Base-by-base conservation (phyloP, 495 filamentous ascomycete genomes). In the Hypoxylon cercidicola region DNA sequence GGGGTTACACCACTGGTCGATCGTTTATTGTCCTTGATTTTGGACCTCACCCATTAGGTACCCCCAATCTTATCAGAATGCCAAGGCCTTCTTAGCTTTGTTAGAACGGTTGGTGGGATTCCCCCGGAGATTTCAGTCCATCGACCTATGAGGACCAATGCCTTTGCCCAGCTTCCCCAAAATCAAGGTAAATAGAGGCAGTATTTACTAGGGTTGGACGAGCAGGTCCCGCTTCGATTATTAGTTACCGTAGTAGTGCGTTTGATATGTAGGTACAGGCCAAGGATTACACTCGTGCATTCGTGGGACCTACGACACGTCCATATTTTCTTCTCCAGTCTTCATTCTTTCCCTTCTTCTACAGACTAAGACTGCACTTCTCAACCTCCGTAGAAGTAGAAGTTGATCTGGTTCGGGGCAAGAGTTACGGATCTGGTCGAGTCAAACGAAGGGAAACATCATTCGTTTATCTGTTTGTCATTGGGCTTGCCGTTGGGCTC, bases 201-300 rank as follows among this genome's bases (percentile, higher is more conserved):
- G 18, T 59, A 35, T 48, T 62, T 58, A 60, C 60, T 20, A 63
- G 64, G 64, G 50, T 68, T 40, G 41, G 34, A 16, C 20, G 58
- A 45, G 50, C 13, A 44, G 43, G 59, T 51, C 37, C 64, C 59
- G 64, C 55, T 66, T 61, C 52, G 12, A 49, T 48, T 30, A 59
- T 51, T 68, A 59, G 55, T 55, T 62, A 48, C 52, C 40, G 64
- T 61, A 18, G 64, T 59, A 62, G 64, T 68, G 64, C 64, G 64
- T 68, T 68, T 68, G 64, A 68, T 55, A 68, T 68, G 65, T 64
- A 64, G 54, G 48, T 63, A 68, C 59, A 60, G 13, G 41, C 2
- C 59, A 25, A 23, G 64, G 64, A 62, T 64, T 55, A 32, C 20
- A 15, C 15, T 37, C 5, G n/a, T 49, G 46, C 35, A 32, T 59